Evolutionary conservation across 805 yeast genomes (phyloP).

Genomic region (Candida hungchunana): DNA sequence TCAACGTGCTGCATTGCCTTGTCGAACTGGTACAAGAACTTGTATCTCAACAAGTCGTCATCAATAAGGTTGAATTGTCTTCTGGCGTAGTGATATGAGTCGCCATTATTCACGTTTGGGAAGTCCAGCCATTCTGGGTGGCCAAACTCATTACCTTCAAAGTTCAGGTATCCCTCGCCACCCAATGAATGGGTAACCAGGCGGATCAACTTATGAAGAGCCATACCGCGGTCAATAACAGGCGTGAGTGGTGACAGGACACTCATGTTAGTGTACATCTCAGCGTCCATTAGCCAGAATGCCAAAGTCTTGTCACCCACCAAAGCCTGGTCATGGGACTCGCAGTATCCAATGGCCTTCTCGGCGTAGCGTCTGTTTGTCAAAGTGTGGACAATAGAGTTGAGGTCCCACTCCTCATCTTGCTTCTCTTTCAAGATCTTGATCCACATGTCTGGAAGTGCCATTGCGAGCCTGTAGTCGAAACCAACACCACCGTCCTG

Average conservation of each 20-base stretch:
- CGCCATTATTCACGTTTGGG: slow-evolving; percentile 85
- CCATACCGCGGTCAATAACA: slow-evolving; percentile 81
- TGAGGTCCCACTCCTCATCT: slow-evolving; percentile 93
- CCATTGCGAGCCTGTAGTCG: slow-evolving; percentile 93
- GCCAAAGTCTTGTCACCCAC: slow-evolving; percentile 97
- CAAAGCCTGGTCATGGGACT: slow-evolving; percentile 94
- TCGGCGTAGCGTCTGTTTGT: slow-evolving; percentile 87
- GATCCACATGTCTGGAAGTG: slow-evolving; percentile 99
- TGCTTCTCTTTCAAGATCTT: slow-evolving; percentile 75
- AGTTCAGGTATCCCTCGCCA: slow-evolving; percentile 93
- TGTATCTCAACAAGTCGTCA: slow-evolving; percentile 77
- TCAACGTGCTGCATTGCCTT: slow-evolving; percentile 79
- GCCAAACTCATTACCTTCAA: slow-evolving; percentile 98
- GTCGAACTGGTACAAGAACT: slow-evolving; percentile 77
- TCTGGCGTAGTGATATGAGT: slow-evolving; percentile 90
- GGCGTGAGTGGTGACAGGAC: slow-evolving; percentile 67
- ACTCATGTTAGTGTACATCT: slow-evolving; percentile 96
- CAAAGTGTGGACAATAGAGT: slow-evolving; percentile 70
- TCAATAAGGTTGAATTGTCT: slow-evolving; percentile 87
- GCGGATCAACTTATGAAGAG: slow-evolving; percentile 88
- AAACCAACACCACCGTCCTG: slow-evolving; percentile 85
- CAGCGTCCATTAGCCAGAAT: slow-evolving; percentile 98
- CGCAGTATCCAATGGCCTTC: slow-evolving; percentile 87
- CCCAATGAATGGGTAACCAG: slow-evolving; percentile 86
- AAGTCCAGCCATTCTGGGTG: slow-evolving; percentile 99